Evolutionary conservation across 768 basidiomycete species (phyloP), one percentile per base, ranked within the genome.

Genomic region (Termitomyces heimii): DNA sequence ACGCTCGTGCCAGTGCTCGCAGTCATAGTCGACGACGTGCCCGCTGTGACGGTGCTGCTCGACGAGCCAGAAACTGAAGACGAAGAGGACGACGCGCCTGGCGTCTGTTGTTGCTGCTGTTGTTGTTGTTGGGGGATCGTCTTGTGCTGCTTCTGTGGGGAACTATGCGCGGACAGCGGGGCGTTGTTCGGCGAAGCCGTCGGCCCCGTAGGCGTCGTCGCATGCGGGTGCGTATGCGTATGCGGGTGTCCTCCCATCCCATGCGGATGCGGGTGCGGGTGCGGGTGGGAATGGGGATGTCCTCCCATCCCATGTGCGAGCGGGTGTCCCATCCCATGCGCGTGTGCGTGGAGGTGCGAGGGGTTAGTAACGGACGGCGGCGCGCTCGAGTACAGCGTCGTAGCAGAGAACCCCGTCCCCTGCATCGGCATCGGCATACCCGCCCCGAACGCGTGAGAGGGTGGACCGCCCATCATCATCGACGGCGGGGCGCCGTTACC

Each of bases 61-160:
- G 37, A 37, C 1, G 75, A 70, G 32, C 74, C 71, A 13, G 67
- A 58, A 22, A 64, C 60, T 1, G 66, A 64, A 14, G 71, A 68
- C n/a, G 70, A 54, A 28, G 59, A 52, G 24, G 46, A 29, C n/a
- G 28, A 37, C 37, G 37, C 37, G 37, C 37, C 37, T 5, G 37
- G 16, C 16, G 37, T 37, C 16, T 16, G 37, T 18, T 2, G 2
- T 9, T 40, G 39, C 8, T n/a, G n/a, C n/a, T 9, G 39, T 4
- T n/a, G n/a, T n/a, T 16, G 35, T 45, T 59, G 56, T 48, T 68
- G 71, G 43, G 77, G 79, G 59, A 81, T 78, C 49, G 78, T 77
- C 66, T 86, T 86, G 65, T 81, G 78, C 70, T 82, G 82, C 71
- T 89, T 88, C 69, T 77, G 78, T 13, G 82, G 82, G 26, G 82